These are phyloP conservation scores for Omphalotus olearius DNA, from an alignment of 1,284 basidiomycete species.

Conservation along the genomic window DNA sequence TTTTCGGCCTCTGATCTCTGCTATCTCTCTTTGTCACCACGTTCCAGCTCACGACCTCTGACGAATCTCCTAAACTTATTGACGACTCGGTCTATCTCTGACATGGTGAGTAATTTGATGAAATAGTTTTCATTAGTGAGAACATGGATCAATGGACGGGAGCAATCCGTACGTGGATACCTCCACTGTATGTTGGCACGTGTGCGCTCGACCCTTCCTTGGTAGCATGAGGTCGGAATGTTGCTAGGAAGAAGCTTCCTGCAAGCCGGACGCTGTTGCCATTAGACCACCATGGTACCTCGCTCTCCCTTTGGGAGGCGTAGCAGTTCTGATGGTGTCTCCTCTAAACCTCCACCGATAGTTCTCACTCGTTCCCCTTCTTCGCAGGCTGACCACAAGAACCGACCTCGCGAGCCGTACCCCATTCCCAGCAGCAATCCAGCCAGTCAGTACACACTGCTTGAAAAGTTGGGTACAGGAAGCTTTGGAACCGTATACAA, in stretches of 20 bases:
- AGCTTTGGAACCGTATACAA: slow-evolving; percentile 98
- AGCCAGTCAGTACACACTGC: slow-evolving; percentile 84
- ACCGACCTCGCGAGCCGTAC: slow-evolving; percentile 51
- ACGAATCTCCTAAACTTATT: too few species aligned
- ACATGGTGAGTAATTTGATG: too few species aligned
- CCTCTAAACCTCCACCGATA: slow-evolving; percentile 34
- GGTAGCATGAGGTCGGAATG: slow-evolving; percentile 24
- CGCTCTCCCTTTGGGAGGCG: slow-evolving; percentile 41
- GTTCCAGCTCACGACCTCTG: too few species aligned
- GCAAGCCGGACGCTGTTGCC: slow-evolving; percentile 15
- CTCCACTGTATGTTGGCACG: slow-evolving; percentile 4
- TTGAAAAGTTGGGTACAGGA: slow-evolving; percentile 96
- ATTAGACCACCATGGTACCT: slow-evolving; percentile 37
- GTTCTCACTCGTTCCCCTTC: slow-evolving; percentile 45
- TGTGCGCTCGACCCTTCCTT: slow-evolving; percentile 6
- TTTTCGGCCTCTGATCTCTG: too few species aligned
- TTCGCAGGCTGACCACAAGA: slow-evolving; percentile 37
- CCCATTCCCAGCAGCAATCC: slow-evolving; percentile 75
- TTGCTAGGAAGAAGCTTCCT: slow-evolving; percentile 1
- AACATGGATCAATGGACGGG: not conserved
- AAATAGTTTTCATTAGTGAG: not conserved
- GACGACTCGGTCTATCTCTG: too few species aligned
- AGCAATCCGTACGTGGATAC: not conserved
- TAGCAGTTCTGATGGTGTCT: slow-evolving; percentile 35
- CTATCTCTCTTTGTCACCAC: too few species aligned